A percentile compares a stretch with the other conserved stretches of the same genome.
Evolutionary conservation across 2,329 filamentous ascomycete species (phyloP).

Genomic region (Onygenales sp.): DNA sequence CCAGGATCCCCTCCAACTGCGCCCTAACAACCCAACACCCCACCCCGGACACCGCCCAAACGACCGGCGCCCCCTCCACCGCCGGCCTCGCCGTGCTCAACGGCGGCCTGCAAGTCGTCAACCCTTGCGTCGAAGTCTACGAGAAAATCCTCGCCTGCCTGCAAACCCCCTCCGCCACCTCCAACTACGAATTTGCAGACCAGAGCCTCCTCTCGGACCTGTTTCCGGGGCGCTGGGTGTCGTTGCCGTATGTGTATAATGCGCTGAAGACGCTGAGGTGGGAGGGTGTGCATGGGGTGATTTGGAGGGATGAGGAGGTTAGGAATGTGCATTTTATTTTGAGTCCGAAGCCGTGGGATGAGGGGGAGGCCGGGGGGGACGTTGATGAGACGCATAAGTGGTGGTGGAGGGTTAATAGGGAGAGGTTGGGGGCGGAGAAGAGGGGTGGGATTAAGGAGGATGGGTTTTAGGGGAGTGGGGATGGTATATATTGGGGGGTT

Average conservation of each 20-base stretch:
- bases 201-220: slow-evolving; percentile 50
- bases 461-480: slow-evolving; percentile 34
- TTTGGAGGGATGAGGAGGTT: slow-evolving; percentile 51
- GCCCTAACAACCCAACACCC: slow-evolving; percentile 51
- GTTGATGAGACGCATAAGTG: slow-evolving; percentile 44
- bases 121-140: slow-evolving; percentile 45
- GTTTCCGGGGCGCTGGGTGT: slow-evolving; percentile 49
- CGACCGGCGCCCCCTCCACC: slow-evolving; percentile 38
- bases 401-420: slow-evolving; percentile 48
- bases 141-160: slow-evolving; percentile 42
- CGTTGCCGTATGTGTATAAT: slow-evolving; percentile 52
- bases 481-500: not conserved
- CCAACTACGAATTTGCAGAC: slow-evolving; percentile 50
- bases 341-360: slow-evolving; percentile 55
- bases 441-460: slow-evolving; percentile 37
- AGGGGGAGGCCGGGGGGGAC: slow-evolving; percentile 18
- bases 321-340: slow-evolving; percentile 57
- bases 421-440: slow-evolving; percentile 41
- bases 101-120: slow-evolving; percentile 52
- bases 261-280: slow-evolving; percentile 51
- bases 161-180: slow-evolving; percentile 33
- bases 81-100: slow-evolving; percentile 51
- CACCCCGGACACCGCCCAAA: slow-evolving; percentile 42
- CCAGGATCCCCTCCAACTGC: slow-evolving; percentile 47
- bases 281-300: slow-evolving; percentile 46